Percentiles rank a stretch among this genome's conserved stretches.
These are phyloP conservation scores for Butyriboletus loyo DNA, from an alignment of 768 basidiomycete species.

Conservation along the genomic window DNA sequence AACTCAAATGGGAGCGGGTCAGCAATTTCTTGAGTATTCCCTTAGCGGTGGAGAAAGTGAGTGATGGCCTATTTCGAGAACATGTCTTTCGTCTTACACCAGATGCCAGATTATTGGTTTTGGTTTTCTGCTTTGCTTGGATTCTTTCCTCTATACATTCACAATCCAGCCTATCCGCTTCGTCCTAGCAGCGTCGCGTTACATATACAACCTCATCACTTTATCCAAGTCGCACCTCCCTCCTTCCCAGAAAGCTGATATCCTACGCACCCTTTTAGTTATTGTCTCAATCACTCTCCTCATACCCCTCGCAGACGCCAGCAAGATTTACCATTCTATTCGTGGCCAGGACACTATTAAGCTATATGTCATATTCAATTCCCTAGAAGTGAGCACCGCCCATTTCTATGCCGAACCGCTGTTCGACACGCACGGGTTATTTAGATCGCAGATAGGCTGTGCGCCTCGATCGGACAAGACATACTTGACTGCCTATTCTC, in stretches of 20 bases:
- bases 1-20: slow-evolving; percentile 93
- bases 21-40: slow-evolving; percentile 95
- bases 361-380: slow-evolving; percentile 98
- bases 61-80: slow-evolving; percentile 3
- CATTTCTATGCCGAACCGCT: not conserved
- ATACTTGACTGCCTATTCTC: slow-evolving; percentile 96
- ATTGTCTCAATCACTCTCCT: slow-evolving; percentile 70
- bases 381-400: slow-evolving; percentile 75
- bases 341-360: slow-evolving; percentile 99
- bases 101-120: slow-evolving; percentile 76
- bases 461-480: slow-evolving; percentile 96
- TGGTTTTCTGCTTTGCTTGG: slow-evolving; percentile 90
- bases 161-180: slow-evolving; percentile 95
- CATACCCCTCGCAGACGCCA: slow-evolving; percentile 85
- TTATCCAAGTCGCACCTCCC: slow-evolving; percentile 59
- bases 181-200: slow-evolving; percentile 57
- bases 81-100: slow-evolving; percentile 2
- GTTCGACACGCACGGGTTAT: not conserved
- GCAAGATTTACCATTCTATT: slow-evolving; percentile 97
- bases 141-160: slow-evolving; percentile 97
- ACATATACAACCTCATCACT: slow-evolving; percentile 48
- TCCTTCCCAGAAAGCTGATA: slow-evolving; percentile 88
- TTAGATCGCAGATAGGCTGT: slow-evolving; percentile 92
- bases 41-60: slow-evolving; percentile 90
- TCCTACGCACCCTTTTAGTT: slow-evolving; percentile 78